Percentiles rank a stretch among this genome's conserved stretches.
phyloP scores from a whole-genome alignment of 2,329 filamentous ascomycete species.

The Stachybotrys chartarum region DNA sequence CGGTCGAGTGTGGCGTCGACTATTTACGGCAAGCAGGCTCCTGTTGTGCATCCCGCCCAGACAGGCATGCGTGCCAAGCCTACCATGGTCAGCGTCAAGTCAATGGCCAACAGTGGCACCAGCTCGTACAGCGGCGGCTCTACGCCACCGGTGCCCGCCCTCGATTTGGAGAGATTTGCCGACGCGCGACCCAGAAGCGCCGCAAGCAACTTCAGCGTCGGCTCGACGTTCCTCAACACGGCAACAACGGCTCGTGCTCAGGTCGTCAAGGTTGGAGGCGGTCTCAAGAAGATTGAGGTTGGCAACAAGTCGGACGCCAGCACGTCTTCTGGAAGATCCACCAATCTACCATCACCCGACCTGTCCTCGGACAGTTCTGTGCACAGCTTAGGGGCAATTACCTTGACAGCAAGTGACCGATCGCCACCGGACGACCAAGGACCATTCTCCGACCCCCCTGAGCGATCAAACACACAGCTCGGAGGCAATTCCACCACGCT shows the following conservation, averaged over 20 bases:
- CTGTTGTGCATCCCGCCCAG: constrained; percentile 75
- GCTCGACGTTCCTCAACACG: constrained; percentile 61
- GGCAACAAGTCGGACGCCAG: constrained; percentile 29
- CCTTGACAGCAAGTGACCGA: constrained; percentile 42
- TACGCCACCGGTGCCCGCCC: constrained; percentile 61
- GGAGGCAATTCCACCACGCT: constrained; percentile 36
- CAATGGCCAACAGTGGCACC: constrained; percentile 47
- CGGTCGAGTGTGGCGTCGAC: constrained; percentile 81
- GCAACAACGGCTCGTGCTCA: constrained; percentile 51
- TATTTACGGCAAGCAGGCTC: constrained; percentile 85
- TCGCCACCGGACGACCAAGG: constrained; percentile 45
- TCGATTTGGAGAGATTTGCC: constrained; percentile 58
- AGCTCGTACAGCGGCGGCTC: constrained; percentile 36
- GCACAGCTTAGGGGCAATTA: constrained; percentile 37
- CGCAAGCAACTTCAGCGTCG: constrained; percentile 57
- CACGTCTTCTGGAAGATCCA: constrained; percentile 11
- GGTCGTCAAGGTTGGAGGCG: constrained; percentile 50
- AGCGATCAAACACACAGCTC: constrained; percentile 17
- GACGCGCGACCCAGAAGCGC: constrained; percentile 42
- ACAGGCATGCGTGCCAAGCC: constrained; percentile 84
- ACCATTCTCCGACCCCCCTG: constrained; percentile 52
- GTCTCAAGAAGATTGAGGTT: constrained; percentile 37
- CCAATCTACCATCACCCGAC: neutral
- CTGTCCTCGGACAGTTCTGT: constrained; percentile 13
- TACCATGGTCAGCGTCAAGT: constrained; percentile 87